A percentile compares a stretch with the other conserved stretches of the same genome.
These are phyloP conservation scores for Lathyrus tuberosus DNA, from an alignment of 306 rosid genomes.

Conservation along the genomic window DNA sequence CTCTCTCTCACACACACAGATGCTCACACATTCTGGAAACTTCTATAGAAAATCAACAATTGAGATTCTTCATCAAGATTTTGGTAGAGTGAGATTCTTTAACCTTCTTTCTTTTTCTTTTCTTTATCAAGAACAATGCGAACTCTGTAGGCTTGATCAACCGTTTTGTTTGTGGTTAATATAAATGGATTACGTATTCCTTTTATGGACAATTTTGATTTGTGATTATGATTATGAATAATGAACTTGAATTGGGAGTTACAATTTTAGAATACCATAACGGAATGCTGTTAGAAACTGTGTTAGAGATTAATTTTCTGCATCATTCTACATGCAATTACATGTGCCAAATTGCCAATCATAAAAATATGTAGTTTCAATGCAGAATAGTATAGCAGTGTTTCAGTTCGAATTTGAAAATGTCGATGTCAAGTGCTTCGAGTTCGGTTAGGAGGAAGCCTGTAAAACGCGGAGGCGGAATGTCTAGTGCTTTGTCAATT, in stretches of 20 bases:
- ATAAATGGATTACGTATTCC: no score
- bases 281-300: not conserved
- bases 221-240: no score
- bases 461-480: conserved; percentile 80
- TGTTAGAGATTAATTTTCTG: not conserved
- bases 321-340: not conserved
- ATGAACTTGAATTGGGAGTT: not conserved
- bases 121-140: no score
- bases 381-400: not conserved
- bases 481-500: conserved; percentile 85
- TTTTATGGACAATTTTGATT: no score
- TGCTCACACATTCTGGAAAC: no score
- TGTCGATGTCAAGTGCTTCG: conserved; percentile 70
- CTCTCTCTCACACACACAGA: no score
- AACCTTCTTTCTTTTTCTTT: not conserved
- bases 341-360: no score
- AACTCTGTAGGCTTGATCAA: no score
- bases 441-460: conserved; percentile 93
- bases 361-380: not conserved
- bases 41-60: not conserved
- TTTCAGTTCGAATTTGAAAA: conserved; percentile 35
- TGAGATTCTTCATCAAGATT: not conserved
- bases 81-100: not conserved
- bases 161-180: no score
- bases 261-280: not conserved